Evolutionary conservation across 202 grass and related monocot species (phyloP).

Genomic region (Saccharum hybrid): DNA sequence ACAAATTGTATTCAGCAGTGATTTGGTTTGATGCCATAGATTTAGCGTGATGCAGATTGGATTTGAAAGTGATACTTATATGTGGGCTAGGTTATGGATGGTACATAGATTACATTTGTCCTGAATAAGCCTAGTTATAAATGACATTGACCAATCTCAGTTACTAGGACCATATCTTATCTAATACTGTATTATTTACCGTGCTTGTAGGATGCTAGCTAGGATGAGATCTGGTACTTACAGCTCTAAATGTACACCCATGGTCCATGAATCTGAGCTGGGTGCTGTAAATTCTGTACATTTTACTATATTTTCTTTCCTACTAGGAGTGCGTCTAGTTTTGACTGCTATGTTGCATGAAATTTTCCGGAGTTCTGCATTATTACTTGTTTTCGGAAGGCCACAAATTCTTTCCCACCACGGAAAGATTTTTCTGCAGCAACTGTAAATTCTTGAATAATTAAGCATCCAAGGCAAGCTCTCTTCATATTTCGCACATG

Average conservation of each 20-base stretch:
- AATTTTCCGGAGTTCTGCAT: not conserved
- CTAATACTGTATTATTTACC: not conserved
- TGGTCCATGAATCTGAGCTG: not conserved
- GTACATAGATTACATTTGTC: not conserved
- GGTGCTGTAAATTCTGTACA: conserved; percentile 15
- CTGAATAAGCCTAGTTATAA: not conserved
- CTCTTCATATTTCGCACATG: not conserved
- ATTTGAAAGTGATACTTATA: not conserved
- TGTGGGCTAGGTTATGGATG: not conserved
- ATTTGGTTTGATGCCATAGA: conserved; percentile 13
- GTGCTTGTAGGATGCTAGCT: not conserved
- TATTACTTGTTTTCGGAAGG: not conserved
- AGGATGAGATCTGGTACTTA: not conserved
- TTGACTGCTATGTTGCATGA: not conserved
- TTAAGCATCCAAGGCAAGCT: not conserved
- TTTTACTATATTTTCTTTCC: not conserved
- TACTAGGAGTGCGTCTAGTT: not conserved
- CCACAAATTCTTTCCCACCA: not conserved
- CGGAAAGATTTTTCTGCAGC: not conserved
- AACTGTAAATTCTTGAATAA: not conserved
- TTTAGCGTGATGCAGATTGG: conserved; percentile 10
- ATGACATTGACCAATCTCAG: conserved; percentile 15
- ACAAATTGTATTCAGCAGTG: not conserved
- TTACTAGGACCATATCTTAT: conserved; percentile 38
- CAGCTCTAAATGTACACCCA: not conserved